These are phyloP conservation scores for Cladobotryum mycophilum DNA, from an alignment of 2,329 filamentous ascomycete genomes.

Conservation along the genomic window DNA sequence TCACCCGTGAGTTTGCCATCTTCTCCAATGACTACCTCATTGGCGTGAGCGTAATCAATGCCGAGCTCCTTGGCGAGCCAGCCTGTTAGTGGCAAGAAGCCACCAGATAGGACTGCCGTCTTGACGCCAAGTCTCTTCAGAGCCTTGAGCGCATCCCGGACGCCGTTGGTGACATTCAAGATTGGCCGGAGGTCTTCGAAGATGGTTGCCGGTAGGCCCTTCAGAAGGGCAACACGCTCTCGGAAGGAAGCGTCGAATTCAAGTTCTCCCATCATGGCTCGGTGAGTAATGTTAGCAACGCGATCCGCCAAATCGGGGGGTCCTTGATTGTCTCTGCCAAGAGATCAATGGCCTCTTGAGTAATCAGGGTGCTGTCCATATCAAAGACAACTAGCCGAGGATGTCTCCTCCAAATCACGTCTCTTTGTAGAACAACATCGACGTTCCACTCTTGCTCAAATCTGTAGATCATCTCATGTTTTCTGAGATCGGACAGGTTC, in stretches of 20 bases:
- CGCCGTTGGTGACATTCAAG: constrained; percentile 77
- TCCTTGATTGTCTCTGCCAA: constrained; percentile 72
- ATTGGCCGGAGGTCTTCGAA: constrained; percentile 70
- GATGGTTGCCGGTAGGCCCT: constrained; percentile 70
- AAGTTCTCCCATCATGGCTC: constrained; percentile 92
- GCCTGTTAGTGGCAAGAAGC: constrained; percentile 80
- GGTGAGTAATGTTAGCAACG: constrained; percentile 83
- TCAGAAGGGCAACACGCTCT: constrained; percentile 72
- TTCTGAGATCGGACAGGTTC: constrained; percentile 62
- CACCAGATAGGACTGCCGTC: constrained; percentile 85
- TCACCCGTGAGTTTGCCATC: constrained; percentile 62
- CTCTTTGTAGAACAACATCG: constrained; percentile 70
- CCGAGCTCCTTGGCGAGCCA: constrained; percentile 79
- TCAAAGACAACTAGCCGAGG: constrained; percentile 91
- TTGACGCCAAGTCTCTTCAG: constrained; percentile 76
- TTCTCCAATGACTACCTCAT: constrained; percentile 65
- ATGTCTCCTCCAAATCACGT: constrained; percentile 68
- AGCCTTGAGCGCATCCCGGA: constrained; percentile 63
- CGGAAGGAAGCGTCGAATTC: constrained; percentile 83
- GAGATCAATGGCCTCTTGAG: constrained; percentile 96
- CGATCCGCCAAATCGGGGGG: constrained; percentile 66
- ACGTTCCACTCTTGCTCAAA: constrained; percentile 89
- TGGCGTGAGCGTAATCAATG: constrained; percentile 83
- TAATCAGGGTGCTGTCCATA: constrained; percentile 97
- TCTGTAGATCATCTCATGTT: constrained; percentile 73